Evolutionary conservation across 2,329 filamentous ascomycete genomes (phyloP).

Genomic region (Fusarium xyrophilum): DNA sequence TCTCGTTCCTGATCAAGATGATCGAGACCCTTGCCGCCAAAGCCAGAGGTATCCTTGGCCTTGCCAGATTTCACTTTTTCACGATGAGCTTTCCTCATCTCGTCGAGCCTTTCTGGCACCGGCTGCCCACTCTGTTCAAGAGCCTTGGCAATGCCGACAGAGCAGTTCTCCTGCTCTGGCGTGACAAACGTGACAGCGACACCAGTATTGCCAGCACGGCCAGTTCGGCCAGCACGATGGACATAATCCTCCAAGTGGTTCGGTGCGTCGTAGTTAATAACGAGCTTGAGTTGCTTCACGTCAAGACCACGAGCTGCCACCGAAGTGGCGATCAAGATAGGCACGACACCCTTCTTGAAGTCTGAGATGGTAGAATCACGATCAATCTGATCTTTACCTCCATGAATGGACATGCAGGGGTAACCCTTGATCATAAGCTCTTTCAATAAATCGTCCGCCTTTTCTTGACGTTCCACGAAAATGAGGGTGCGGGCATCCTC

Average conservation of each 20-base stretch:
- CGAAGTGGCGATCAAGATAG: slow-evolving; percentile 91
- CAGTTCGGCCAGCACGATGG: slow-evolving; percentile 90
- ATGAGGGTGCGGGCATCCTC: slow-evolving; percentile 90
- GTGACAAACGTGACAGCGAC: slow-evolving; percentile 95
- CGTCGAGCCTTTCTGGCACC: slow-evolving; percentile 72
- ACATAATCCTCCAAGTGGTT: slow-evolving; percentile 98
- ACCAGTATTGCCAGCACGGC: slow-evolving; percentile 91
- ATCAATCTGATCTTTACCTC: slow-evolving; percentile 92
- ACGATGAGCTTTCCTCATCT: slow-evolving; percentile 75
- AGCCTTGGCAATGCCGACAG: slow-evolving; percentile 87
- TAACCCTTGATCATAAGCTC: slow-evolving; percentile 85
- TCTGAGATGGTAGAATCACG: slow-evolving; percentile 91
- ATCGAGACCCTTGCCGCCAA: slow-evolving; percentile 94
- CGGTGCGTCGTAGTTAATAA: slow-evolving; percentile 93
- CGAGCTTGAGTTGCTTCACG: slow-evolving; percentile 93
- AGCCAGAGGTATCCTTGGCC: slow-evolving; percentile 87
- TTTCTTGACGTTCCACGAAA: slow-evolving; percentile 92
- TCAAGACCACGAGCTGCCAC: slow-evolving; percentile 94
- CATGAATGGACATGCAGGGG: slow-evolving; percentile 91
- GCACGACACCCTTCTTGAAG: slow-evolving; percentile 90
- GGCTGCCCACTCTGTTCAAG: slow-evolving; percentile 89
- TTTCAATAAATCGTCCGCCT: slow-evolving; percentile 79
- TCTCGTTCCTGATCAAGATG: slow-evolving; percentile 90
- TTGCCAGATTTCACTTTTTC: slow-evolving; percentile 94
- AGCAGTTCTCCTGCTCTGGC: slow-evolving; percentile 88